Percentiles rank a stretch among this genome's conserved stretches.
phyloP scores from a whole-genome alignment of 78 protist species.

The Acrasis kona region DNA sequence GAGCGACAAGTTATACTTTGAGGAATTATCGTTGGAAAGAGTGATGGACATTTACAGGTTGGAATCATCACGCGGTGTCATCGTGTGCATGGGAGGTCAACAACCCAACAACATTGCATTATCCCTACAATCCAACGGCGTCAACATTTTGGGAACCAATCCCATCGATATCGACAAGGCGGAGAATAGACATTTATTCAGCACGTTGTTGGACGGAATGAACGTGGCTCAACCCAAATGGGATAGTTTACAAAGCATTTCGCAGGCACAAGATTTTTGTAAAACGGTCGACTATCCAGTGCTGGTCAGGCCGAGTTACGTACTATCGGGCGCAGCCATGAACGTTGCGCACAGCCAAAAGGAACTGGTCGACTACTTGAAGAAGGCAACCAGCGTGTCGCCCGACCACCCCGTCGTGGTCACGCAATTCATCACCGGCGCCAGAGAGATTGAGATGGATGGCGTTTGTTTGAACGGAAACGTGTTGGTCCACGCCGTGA shows the following conservation, averaged over 20 bases:
- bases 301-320: conserved; percentile 92
- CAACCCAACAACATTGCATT: conserved; percentile 83
- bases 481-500: conserved; percentile 74
- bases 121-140: conserved; percentile 37
- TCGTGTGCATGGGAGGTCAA: conserved; percentile 89
- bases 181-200: conserved; percentile 92
- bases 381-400: conserved; percentile 69
- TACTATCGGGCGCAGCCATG: conserved; percentile 92
- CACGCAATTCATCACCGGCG: conserved; percentile 79
- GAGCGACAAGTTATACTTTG: conserved; percentile 79
- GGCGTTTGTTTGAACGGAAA: conserved; percentile 82
- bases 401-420: conserved; percentile 79
- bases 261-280: conserved; percentile 75
- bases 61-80: conserved; percentile 55
- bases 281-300: conserved; percentile 79
- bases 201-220: conserved; percentile 74
- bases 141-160: conserved; percentile 76
- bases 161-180: conserved; percentile 88
- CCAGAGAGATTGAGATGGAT: conserved; percentile 95
- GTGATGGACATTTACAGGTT: conserved; percentile 68
- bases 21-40: conserved; percentile 82
- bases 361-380: conserved; percentile 68
- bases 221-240: conserved; percentile 90
- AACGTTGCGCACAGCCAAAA: conserved; percentile 61
- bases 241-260: conserved; percentile 54